Evolutionary conservation across 257 asterid genomes (phyloP).

Genomic region (Fraxinus cuspidata): DNA sequence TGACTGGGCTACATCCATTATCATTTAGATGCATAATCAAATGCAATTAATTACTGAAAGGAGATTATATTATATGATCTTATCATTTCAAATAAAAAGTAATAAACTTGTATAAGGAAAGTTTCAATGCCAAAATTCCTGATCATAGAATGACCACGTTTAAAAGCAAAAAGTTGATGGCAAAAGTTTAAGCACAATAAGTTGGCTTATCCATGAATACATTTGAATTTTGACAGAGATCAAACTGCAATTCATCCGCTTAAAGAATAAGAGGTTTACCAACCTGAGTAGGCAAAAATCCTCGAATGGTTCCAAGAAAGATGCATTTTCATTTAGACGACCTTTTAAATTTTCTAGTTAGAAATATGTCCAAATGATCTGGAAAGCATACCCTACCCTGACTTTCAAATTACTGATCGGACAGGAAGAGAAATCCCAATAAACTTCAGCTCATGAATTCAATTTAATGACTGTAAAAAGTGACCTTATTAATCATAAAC

Average conservation of each 20-base stretch:
- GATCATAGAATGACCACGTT: conserved; percentile 15
- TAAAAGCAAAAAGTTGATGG: conserved; percentile 16
- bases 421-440: background rate
- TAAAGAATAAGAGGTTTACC: background rate
- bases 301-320: background rate
- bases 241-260: conserved; percentile 14
- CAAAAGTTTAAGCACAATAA: conserved; percentile 8
- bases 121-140: conserved; percentile 3
- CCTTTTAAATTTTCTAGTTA: conserved; percentile 2
- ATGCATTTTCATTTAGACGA: conserved; percentile 6
- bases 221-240: conserved; percentile 16
- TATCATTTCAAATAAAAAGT: background rate
- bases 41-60: background rate
- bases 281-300: background rate
- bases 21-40: background rate
- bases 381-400: background rate
- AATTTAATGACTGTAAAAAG: background rate
- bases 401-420: background rate
- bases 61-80: background rate
- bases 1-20: background rate
- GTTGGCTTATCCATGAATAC: background rate
- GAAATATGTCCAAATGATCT: conserved; percentile 4
- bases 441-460: background rate
- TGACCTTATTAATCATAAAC: background rate
- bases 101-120: background rate